These are phyloP conservation scores for Stereocaulon alpinum DNA, from an alignment of 495 filamentous ascomycete genomes.

Conservation along the genomic window DNA sequence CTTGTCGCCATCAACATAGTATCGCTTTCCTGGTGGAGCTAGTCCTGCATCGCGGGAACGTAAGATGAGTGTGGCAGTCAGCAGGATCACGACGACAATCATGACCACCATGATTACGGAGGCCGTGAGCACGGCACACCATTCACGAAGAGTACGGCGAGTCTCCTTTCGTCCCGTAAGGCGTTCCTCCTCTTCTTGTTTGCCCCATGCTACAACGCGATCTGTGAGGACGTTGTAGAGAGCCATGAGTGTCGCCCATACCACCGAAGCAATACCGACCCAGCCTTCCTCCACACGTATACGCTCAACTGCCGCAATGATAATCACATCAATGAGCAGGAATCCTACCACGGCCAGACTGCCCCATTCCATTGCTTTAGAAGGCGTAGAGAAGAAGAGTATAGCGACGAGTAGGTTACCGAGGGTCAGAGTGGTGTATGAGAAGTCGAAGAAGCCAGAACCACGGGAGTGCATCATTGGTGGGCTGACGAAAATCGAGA, in stretches of 20 bases:
- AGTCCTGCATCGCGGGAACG: conserved; percentile 67
- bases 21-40: conserved; percentile 56
- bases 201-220: conserved; percentile 79
- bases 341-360: conserved; percentile 56
- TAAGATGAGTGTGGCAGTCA: conserved; percentile 68
- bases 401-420: conserved; percentile 66
- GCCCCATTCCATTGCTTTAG: conserved; percentile 60
- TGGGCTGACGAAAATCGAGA: conserved; percentile 79
- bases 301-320: conserved; percentile 61
- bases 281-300: conserved; percentile 77
- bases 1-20: conserved; percentile 67
- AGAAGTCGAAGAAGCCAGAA: conserved; percentile 81
- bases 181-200: conserved; percentile 81
- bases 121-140: conserved; percentile 70
- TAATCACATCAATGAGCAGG: conserved; percentile 66
- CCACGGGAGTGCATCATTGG: conserved; percentile 77
- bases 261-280: conserved; percentile 74
- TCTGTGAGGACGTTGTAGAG: conserved; percentile 52
- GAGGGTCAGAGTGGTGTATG: conserved; percentile 61
- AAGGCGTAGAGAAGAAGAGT: conserved; percentile 78
- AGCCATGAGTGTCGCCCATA: conserved; percentile 61
- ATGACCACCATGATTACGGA: conserved; percentile 58
- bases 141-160: conserved; percentile 69
- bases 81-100: conserved; percentile 53
- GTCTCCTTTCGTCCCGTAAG: conserved; percentile 85